phyloP scores from a whole-genome alignment of 495 filamentous ascomycete species.

The Talaromyces proteolyticus region DNA sequence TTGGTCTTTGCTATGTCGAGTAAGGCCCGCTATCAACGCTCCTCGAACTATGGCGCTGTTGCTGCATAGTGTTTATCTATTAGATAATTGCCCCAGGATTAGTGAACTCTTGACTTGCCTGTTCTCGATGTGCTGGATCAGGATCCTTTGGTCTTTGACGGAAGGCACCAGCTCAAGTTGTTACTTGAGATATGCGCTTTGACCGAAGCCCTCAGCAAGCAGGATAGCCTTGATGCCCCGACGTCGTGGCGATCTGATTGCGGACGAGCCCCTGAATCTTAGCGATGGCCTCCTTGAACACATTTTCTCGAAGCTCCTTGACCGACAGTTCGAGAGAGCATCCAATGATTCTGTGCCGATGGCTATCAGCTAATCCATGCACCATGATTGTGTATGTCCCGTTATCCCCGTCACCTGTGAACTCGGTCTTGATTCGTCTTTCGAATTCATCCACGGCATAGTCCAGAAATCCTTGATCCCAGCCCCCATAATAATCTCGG shows the following conservation, averaged over 20 bases:
- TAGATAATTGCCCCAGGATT: not conserved
- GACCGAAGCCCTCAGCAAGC: not conserved
- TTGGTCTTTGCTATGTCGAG: not conserved
- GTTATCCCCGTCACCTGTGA: not conserved
- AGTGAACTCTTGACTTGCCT: not conserved
- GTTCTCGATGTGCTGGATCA: not conserved
- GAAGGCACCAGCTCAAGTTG: not conserved
- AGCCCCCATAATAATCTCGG: not conserved
- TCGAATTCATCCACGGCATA: not conserved
- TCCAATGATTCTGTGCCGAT: not conserved
- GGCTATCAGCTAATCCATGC: not conserved
- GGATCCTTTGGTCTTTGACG: not conserved
- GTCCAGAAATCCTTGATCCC: not conserved
- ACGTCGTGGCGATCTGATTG: not conserved
- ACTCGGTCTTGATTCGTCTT: not conserved
- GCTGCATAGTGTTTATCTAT: not conserved
- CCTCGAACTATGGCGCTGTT: not conserved
- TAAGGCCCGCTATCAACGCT: not conserved
- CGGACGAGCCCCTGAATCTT: not conserved
- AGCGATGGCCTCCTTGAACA: not conserved
- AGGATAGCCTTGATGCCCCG: not conserved
- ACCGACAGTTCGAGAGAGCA: not conserved
- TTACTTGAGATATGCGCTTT: not conserved
- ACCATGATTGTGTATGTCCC: not conserved
- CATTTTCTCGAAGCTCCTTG: not conserved